Evolutionary conservation across 768 basidiomycete genomes (phyloP).

Genomic region (Phaffia australis): DNA sequence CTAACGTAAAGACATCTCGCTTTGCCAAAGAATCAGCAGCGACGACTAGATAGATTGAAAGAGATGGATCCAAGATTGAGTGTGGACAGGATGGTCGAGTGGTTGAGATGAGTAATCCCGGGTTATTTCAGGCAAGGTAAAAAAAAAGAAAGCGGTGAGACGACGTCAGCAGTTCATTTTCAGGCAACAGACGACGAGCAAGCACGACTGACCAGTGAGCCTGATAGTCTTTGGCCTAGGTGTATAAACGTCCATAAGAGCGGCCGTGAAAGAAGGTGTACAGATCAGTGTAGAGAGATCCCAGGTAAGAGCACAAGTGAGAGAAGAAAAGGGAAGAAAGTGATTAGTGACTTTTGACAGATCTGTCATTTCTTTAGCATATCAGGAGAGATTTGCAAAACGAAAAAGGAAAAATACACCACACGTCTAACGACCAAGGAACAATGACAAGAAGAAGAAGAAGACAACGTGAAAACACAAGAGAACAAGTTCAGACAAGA

Average conservation of each 20-base stretch:
- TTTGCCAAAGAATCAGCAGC: conserved; percentile 89
- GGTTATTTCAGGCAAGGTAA: too few relatives aligned
- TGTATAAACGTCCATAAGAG: neutral
- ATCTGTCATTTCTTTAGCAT: too few relatives aligned
- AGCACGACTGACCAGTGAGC: conserved; percentile 14
- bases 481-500: too few relatives aligned
- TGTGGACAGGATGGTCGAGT: neutral
- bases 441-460: too few relatives aligned
- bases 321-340: neutral
- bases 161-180: neutral
- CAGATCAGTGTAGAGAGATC: too few relatives aligned
- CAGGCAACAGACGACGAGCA: too few relatives aligned
- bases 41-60: conserved; percentile 51
- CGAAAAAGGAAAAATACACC: too few relatives aligned
- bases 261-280: too few relatives aligned
- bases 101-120: neutral
- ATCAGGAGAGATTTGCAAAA: too few relatives aligned
- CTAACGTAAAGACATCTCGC: conserved; percentile 55
- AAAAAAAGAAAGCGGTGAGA: neutral
- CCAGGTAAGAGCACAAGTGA: neutral
- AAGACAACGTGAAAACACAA: too few relatives aligned
- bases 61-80: neutral
- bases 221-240: conserved; percentile 26
- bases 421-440: too few relatives aligned
- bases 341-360: neutral